Conservation (phyloP, 768 basidiomycete genomes). For the Leucosporidium yakuticum region DNA sequence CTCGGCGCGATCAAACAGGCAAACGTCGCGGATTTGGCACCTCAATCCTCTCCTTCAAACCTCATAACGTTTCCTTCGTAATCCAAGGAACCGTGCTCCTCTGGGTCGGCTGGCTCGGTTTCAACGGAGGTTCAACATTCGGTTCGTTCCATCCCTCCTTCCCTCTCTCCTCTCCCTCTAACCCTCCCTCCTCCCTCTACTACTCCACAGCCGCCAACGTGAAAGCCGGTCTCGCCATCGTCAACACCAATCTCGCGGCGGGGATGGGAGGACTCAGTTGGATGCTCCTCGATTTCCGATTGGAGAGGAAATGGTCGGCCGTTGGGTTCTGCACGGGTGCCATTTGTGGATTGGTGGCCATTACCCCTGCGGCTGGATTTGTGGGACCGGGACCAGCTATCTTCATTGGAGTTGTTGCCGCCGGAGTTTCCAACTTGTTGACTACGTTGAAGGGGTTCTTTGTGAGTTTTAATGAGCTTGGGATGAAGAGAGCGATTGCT, state of each 20-base stretch:
- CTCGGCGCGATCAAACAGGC: constrained; percentile 39
- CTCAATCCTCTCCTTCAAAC: constrained; percentile 81
- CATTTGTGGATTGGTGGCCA: constrained; percentile 81
- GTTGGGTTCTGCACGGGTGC: constrained; percentile 96
- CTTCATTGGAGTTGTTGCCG: constrained; percentile 75
- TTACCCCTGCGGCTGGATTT: constrained; percentile 52
- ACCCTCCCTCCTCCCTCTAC: constrained; percentile 56
- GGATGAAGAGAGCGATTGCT: constrained; percentile 51
- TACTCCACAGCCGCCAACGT: constrained; percentile 75
- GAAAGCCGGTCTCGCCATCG: constrained; percentile 78
- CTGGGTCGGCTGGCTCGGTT: constrained; percentile 78
- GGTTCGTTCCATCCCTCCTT: constrained; percentile 50
- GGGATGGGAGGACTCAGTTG: constrained; percentile 80
- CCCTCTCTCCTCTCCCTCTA: constrained; percentile 52
- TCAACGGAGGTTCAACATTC: constrained; percentile 88
- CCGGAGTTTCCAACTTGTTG: constrained; percentile 85
- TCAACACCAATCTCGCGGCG: constrained; percentile 88
- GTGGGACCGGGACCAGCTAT: constrained; percentile 64
- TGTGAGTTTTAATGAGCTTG: not conserved
- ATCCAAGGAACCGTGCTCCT: constrained; percentile 88
- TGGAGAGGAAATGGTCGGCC: constrained; percentile 86
- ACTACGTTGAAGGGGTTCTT: constrained; percentile 80
- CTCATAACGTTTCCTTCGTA: constrained; percentile 84
- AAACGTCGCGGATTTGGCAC: constrained; percentile 88
- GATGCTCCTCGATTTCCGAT: constrained; percentile 86